These are phyloP conservation scores for Tolypocladium ovalisporum DNA, from an alignment of 2,329 filamentous ascomycete genomes.

Conservation along the genomic window DNA sequence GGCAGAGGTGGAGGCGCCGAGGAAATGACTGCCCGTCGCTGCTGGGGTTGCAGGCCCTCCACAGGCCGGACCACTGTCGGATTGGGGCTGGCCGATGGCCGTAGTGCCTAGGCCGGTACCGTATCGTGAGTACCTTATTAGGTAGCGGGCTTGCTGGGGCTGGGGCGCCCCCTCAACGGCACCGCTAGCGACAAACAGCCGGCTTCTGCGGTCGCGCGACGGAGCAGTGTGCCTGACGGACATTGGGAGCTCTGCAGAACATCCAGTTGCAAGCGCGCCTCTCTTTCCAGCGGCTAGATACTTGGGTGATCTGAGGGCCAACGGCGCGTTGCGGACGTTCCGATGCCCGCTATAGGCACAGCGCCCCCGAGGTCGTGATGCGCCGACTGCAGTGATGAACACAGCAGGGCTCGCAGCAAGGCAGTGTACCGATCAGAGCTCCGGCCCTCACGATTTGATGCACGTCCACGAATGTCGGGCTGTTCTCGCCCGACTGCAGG, in stretches of 20 bases:
- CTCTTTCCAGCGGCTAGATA: too few relatives aligned
- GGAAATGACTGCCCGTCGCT: conserved; percentile 1
- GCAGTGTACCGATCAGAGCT: too few relatives aligned
- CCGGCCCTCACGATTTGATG: neutral
- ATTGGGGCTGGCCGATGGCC: neutral
- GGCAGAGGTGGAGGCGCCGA: neutral
- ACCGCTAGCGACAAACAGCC: neutral
- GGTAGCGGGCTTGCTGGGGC: neutral
- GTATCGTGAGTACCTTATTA: too few relatives aligned
- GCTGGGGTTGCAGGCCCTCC: neutral
- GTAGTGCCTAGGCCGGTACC: neutral
- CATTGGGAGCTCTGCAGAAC: too few relatives aligned
- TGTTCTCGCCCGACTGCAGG: neutral
- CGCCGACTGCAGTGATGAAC: neutral
- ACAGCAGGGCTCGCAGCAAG: neutral
- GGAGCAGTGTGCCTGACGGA: neutral
- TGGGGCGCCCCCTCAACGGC: neutral
- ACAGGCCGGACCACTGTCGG: neutral
- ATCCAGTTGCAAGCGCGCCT: too few relatives aligned
- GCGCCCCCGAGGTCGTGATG: too few relatives aligned
- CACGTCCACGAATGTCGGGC: neutral
- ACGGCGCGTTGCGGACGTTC: too few relatives aligned
- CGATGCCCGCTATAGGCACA: too few relatives aligned
- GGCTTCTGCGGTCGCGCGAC: neutral
- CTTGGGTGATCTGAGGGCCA: too few relatives aligned